Conservation (phyloP, 225 moss, liverwort and hornwort species). For the Takakia lepidozioides region DNA sequence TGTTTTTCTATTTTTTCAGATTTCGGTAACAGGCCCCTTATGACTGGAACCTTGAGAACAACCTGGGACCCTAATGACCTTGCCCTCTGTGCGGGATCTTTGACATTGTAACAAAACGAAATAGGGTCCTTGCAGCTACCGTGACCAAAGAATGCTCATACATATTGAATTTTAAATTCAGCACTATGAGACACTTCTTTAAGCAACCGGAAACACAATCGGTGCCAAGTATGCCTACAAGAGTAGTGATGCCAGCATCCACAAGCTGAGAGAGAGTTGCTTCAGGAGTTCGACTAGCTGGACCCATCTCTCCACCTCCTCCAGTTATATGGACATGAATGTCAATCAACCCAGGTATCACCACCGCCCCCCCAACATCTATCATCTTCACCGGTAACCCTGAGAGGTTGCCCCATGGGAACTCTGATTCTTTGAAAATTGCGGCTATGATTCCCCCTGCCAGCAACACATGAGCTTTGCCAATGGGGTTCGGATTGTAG, state of each 20-base stretch:
- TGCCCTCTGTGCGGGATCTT: too few species aligned
- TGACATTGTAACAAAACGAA: too few species aligned
- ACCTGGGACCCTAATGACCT: too few species aligned
- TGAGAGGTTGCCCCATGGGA: constrained; percentile 38
- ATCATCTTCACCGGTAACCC: constrained; percentile 50
- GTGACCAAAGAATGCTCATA: too few species aligned
- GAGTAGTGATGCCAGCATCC: constrained; percentile 71
- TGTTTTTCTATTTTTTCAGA: too few species aligned
- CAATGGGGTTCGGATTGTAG: constrained; percentile 45
- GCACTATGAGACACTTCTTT: too few species aligned
- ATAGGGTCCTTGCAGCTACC: too few species aligned
- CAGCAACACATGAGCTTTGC: constrained; percentile 33
- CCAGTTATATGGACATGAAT: constrained; percentile 84
- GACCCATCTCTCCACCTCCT: constrained; percentile 85
- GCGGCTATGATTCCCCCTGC: constrained; percentile 55
- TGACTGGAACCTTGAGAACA: too few species aligned
- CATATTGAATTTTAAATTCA: too few species aligned
- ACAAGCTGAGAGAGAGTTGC: constrained; percentile 55
- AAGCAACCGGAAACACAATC: constrained; percentile 89
- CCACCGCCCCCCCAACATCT: constrained; percentile 52
- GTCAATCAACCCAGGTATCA: constrained; percentile 75
- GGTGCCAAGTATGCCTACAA: constrained; percentile 73
- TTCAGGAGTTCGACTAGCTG: constrained; percentile 78
- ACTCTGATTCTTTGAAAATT: constrained; percentile 48
- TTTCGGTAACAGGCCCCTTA: too few species aligned